These are phyloP conservation scores for Kuraishia borneana DNA, from an alignment of 805 yeast species.

Conservation along the genomic window DNA sequence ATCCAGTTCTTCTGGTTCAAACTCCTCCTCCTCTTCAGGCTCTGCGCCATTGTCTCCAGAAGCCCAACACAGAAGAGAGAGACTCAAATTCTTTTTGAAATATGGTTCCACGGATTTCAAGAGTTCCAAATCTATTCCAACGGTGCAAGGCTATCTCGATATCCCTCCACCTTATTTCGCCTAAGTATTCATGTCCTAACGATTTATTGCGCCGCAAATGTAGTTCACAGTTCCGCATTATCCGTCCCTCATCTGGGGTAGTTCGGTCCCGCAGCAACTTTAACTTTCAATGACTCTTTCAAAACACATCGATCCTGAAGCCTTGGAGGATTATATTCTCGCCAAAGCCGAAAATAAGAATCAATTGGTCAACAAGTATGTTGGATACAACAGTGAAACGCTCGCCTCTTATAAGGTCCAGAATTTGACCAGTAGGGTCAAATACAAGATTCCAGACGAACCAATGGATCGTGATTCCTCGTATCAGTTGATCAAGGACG, in stretches of 20 bases:
- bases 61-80: neutral
- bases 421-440: slow-evolving; percentile 25
- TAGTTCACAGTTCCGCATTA: neutral
- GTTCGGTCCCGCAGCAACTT: no score
- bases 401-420: slow-evolving; percentile 15
- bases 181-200: neutral
- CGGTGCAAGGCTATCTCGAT: neutral
- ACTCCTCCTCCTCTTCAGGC: neutral
- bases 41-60: neutral
- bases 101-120: slow-evolving; percentile 1
- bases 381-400: slow-evolving; percentile 5
- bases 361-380: slow-evolving; percentile 13
- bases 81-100: slow-evolving; percentile 1
- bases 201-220: neutral
- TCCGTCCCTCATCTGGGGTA: neutral
- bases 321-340: slow-evolving; percentile 24
- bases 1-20: slow-evolving; percentile 1
- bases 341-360: slow-evolving; percentile 12
- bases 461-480: slow-evolving; percentile 45
- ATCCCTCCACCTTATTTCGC: neutral
- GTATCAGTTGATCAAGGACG: slow-evolving; percentile 57
- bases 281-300: slow-evolving; percentile 38
- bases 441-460: slow-evolving; percentile 46
- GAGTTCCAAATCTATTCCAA: neutral
- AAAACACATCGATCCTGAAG: slow-evolving; percentile 32